phyloP scores from a whole-genome alignment of 768 basidiomycete genomes.

The Trametes cingulata region DNA sequence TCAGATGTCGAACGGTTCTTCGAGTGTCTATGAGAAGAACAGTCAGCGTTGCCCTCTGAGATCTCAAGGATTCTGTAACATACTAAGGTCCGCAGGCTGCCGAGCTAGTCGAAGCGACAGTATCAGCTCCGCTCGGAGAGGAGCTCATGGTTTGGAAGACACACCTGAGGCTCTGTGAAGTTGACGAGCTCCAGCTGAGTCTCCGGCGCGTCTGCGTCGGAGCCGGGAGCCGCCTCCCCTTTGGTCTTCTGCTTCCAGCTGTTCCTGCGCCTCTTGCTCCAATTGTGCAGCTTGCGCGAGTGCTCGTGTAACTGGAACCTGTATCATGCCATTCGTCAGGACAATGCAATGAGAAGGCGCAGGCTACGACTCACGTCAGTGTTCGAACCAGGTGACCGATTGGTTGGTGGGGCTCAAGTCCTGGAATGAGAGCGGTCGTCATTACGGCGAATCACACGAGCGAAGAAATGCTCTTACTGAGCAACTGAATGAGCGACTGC shows the following conservation, averaged over 20 bases:
- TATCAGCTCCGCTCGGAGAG: not conserved
- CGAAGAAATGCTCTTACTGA: not conserved
- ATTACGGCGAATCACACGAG: not conserved
- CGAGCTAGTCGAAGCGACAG: constrained; percentile 12
- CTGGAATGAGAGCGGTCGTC: not conserved
- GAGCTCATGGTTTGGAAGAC: not conserved
- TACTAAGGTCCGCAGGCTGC: constrained; percentile 39
- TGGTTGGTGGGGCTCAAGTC: constrained; percentile 10
- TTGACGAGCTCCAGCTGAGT: not conserved
- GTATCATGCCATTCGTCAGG: not conserved
- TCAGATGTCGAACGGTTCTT: constrained; percentile 6
- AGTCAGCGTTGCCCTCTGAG: not conserved
- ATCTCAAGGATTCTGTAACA: not conserved
- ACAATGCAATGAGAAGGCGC: not conserved
- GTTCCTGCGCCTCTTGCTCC: constrained; percentile 1
- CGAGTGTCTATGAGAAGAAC: not conserved
- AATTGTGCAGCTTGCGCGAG: constrained; percentile 8
- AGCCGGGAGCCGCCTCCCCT: not conserved
- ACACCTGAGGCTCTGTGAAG: constrained; percentile 16
- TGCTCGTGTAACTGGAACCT: constrained; percentile 11
- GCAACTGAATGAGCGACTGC: constrained; percentile 5
- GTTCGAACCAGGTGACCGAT: not conserved
- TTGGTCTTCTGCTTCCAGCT: constrained; percentile 4
- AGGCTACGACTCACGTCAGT: not conserved
- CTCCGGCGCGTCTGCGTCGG: not conserved